A percentile compares a stretch with the other conserved stretches of the same genome.
Evolutionary conservation across 208 protist species (phyloP).

Genomic region (Leishmania gerbilli): DNA sequence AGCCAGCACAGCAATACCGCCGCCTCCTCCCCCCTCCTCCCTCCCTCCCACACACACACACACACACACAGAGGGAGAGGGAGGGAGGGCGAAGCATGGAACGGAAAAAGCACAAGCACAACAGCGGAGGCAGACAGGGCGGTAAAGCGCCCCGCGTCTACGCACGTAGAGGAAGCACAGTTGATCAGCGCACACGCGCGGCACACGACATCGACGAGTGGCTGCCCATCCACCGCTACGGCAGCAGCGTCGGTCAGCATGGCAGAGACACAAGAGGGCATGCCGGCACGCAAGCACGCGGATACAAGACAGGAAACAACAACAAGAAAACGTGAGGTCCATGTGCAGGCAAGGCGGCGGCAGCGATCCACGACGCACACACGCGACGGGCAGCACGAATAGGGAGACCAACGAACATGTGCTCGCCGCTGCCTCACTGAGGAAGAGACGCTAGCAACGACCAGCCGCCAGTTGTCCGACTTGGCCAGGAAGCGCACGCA

Average conservation of each 20-base stretch:
- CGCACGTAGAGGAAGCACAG: not conserved
- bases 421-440: not conserved
- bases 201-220: not conserved
- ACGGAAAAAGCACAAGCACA: not conserved
- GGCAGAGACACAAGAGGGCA: not conserved
- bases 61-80: constrained; percentile 12
- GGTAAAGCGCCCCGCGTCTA: not conserved
- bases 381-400: not conserved
- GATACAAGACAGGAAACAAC: too few relatives aligned
- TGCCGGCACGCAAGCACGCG: not conserved
- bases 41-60: not conserved
- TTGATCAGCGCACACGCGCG: not conserved
- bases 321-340: not conserved
- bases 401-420: not conserved
- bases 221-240: not conserved
- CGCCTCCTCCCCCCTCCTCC: too few relatives aligned
- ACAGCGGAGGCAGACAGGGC: not conserved
- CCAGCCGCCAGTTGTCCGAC: not conserved
- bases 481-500: too few relatives aligned
- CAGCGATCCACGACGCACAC: not conserved
- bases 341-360: not conserved
- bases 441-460: not conserved
- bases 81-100: not conserved
- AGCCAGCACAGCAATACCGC: not conserved
- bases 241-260: not conserved